These are phyloP conservation scores for Cudoniella acicularis DNA, from an alignment of 495 filamentous ascomycete species.

Conservation along the genomic window DNA sequence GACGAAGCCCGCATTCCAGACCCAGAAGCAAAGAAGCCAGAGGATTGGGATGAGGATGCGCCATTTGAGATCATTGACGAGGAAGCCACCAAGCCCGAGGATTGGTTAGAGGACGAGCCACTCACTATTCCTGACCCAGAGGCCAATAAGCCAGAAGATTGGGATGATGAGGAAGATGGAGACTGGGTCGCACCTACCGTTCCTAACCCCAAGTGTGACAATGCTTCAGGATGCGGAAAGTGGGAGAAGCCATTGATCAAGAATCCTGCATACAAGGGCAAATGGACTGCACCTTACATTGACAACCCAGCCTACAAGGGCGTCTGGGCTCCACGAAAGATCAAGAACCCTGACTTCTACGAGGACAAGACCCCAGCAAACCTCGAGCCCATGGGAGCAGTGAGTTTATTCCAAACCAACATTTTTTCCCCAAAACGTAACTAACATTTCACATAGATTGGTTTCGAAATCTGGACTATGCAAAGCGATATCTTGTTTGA, in stretches of 20 bases:
- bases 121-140: constrained; percentile 86
- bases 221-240: constrained; percentile 88
- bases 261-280: constrained; percentile 98
- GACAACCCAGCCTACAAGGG: constrained; percentile 99
- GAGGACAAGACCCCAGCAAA: constrained; percentile 97
- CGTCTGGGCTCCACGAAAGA: constrained; percentile 89
- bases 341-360: constrained; percentile 92
- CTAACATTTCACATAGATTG: constrained; percentile 58
- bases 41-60: constrained; percentile 99
- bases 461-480: constrained; percentile 99
- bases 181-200: constrained; percentile 90
- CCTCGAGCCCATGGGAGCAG: constrained; percentile 96
- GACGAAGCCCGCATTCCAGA: constrained; percentile 88
- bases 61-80: constrained; percentile 93
- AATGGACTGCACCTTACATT: constrained; percentile 90
- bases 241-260: constrained; percentile 91
- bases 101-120: constrained; percentile 95
- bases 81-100: constrained; percentile 85
- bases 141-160: constrained; percentile 97
- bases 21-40: constrained; percentile 91
- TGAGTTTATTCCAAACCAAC: constrained; percentile 45
- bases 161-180: constrained; percentile 99
- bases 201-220: constrained; percentile 87
- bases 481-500: constrained; percentile 98
- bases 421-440: background rate